phyloP scores from a whole-genome alignment of 106 monocot species.

The Phalaenopsis aphrodite region DNA sequence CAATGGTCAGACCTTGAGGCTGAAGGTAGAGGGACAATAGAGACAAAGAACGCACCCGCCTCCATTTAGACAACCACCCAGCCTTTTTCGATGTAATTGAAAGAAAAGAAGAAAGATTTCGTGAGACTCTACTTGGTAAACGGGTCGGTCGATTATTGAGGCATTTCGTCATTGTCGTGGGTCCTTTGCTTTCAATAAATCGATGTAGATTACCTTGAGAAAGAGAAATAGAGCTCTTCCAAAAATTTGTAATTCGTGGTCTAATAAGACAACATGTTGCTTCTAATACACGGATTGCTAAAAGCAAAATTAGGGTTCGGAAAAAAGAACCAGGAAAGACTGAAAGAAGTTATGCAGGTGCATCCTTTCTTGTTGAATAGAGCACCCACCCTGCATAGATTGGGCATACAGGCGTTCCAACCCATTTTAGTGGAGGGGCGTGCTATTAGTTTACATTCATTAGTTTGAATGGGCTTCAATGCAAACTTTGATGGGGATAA shows the following conservation, averaged over 20 bases:
- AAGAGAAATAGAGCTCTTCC: slow-evolving; percentile 10
- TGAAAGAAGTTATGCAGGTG: slow-evolving; percentile 9
- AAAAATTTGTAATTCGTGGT: slow-evolving; percentile 9
- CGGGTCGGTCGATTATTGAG: not conserved
- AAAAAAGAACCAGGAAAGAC: slow-evolving; percentile 12
- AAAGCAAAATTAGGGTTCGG: slow-evolving; percentile 10
- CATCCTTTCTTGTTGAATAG: not conserved
- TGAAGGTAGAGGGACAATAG: too few relatives aligned
- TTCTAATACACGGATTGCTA: slow-evolving; percentile 14
- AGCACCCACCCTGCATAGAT: not conserved
- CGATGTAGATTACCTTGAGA: slow-evolving; percentile 5
- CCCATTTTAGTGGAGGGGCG: not conserved
- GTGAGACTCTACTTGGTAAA: slow-evolving; percentile 7
- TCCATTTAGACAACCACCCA: too few relatives aligned
- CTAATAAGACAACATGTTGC: slow-evolving; percentile 13
- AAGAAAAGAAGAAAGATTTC: not conserved
- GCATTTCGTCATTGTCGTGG: not conserved
- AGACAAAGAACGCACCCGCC: too few relatives aligned
- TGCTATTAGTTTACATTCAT: too few relatives aligned
- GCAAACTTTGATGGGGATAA: too few relatives aligned
- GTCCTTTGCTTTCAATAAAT: slow-evolving; percentile 6
- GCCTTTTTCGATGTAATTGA: too few relatives aligned
- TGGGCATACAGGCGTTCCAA: not conserved
- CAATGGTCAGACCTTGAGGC: too few relatives aligned
- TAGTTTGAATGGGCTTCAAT: too few relatives aligned